Evolutionary conservation across 176 grass and related monocot species (phyloP), one percentile per base, ranked within the genome.

Genomic region (Stipa capillata): DNA sequence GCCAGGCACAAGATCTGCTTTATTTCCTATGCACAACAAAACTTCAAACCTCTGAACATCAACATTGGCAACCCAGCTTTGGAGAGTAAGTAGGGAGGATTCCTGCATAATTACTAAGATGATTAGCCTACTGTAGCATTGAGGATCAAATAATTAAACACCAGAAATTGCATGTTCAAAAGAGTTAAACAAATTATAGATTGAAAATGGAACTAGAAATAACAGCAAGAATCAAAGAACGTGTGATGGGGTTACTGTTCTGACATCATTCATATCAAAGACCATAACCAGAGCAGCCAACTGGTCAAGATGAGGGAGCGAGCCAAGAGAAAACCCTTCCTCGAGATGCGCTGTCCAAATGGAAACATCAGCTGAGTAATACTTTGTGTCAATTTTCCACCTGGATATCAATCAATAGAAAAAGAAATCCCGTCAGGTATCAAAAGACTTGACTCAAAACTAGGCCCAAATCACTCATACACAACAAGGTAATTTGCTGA

Each of bases 381-480:
- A 99, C 85, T 95, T 99, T 31, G 87, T 98, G 45, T 95, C 85
- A 72, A 99, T 93, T 65, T 81, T 87, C 96, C 96, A 99, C 59
- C 96, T 99, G 83, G 64, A 73, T 74, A 85, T 1, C 54, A 78
- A 77, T 74, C 47, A 61, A 73, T 8, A 83, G 50, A n/a, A 77
- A 37, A 71, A 53, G 9, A 63, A 34, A 82, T 20, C 57, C 11
- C 63, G 39, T 73, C 8, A 56, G 23, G 18, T 28, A 56, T 60
- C 16, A 78, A 51, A 5, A 45, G 27, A 52, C 17, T 73, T 68
- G 65, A 56, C 21, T 48, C 12, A 79, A 54, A 53, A 65, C 7
- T 47, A 45, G 43, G 29, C 4, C 27, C 5, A 40, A 10, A 52
- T 62, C 24, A 73, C 8, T 25, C 75, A 33, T 37, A 21, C 21